Conservation (phyloP, 345 rosid genomes). For the Dovyalis caffra region DNA sequence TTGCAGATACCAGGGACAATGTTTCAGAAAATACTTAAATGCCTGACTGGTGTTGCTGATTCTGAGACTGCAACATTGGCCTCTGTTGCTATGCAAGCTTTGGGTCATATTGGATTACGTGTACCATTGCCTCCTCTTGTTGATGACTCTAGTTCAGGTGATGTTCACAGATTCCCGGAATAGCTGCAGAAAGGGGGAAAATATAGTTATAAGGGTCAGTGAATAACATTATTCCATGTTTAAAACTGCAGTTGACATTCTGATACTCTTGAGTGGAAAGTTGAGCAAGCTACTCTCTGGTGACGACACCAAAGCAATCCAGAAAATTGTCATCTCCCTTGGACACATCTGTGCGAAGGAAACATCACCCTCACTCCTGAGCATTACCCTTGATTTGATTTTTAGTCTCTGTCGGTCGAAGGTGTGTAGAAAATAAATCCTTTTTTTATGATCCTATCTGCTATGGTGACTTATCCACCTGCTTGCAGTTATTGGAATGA, state of each 20-base stretch:
- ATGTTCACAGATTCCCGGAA: conserved; percentile 16
- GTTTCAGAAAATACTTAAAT: conserved; percentile 59
- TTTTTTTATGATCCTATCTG: background rate
- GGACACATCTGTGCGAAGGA: conserved; percentile 83
- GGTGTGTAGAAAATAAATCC: conserved; percentile 40
- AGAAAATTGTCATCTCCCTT: conserved; percentile 70
- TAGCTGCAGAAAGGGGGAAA: conserved; percentile 1
- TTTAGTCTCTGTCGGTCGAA: conserved; percentile 85
- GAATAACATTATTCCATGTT: conserved; percentile 15
- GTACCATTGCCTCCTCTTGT: conserved; percentile 59
- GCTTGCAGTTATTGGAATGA: background rate
- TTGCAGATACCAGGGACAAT: conserved; percentile 63
- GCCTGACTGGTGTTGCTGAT: conserved; percentile 62
- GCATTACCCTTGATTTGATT: conserved; percentile 67
- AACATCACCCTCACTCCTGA: conserved; percentile 58
- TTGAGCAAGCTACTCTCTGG: conserved; percentile 77
- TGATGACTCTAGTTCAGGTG: conserved; percentile 62
- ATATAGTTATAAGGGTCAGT: conserved; percentile 10
- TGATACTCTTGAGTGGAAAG: conserved; percentile 62
- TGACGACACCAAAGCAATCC: conserved; percentile 79
- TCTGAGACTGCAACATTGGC: conserved; percentile 72
- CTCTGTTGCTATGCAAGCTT: conserved; percentile 90
- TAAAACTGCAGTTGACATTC: conserved; percentile 57
- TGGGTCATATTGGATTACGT: conserved; percentile 89
- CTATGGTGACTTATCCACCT: background rate